Percentiles rank a stretch among this genome's conserved stretches.
Conservation (phyloP, 2,329 filamentous ascomycete genomes). For the Aspergillus luchuensis region DNA sequence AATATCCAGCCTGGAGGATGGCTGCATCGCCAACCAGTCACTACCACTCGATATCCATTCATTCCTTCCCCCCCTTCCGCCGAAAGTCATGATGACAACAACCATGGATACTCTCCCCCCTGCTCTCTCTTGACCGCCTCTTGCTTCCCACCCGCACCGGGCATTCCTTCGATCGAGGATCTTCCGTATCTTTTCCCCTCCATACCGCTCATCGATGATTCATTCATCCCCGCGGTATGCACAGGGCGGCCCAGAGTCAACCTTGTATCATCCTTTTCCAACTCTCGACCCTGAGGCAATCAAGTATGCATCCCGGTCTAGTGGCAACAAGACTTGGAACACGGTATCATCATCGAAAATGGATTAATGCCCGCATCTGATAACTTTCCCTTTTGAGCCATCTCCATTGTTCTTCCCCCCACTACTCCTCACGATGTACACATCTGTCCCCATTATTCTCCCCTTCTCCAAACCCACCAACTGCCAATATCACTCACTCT, state of each 20-base stretch:
- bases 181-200: background rate
- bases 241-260: background rate
- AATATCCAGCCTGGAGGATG: background rate
- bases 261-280: background rate
- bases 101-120: background rate
- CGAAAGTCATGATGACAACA: conserved; percentile 23
- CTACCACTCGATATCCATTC: too few species aligned
- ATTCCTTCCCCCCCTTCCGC: conserved; percentile 3
- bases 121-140: conserved; percentile 23
- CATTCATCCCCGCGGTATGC: conserved; percentile 4
- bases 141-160: conserved; percentile 8
- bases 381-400: conserved; percentile 22
- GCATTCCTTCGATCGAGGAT: background rate
- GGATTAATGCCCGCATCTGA: conserved; percentile 13
- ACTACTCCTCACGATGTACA: conserved; percentile 3
- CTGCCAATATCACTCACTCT: too few species aligned
- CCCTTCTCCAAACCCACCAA: background rate
- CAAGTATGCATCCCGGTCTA: conserved; percentile 10
- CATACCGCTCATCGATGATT: conserved; percentile 4
- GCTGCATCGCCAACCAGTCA: conserved; percentile 1
- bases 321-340: conserved; percentile 8
- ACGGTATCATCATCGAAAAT: background rate
- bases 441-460: background rate
- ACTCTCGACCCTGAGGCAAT: background rate
- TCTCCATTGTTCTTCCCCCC: conserved; percentile 8